Percentiles rank a stretch among this genome's conserved stretches.
Evolutionary conservation across 2,329 filamentous ascomycete species (phyloP).

Genomic region (Alternaria burnsii): DNA sequence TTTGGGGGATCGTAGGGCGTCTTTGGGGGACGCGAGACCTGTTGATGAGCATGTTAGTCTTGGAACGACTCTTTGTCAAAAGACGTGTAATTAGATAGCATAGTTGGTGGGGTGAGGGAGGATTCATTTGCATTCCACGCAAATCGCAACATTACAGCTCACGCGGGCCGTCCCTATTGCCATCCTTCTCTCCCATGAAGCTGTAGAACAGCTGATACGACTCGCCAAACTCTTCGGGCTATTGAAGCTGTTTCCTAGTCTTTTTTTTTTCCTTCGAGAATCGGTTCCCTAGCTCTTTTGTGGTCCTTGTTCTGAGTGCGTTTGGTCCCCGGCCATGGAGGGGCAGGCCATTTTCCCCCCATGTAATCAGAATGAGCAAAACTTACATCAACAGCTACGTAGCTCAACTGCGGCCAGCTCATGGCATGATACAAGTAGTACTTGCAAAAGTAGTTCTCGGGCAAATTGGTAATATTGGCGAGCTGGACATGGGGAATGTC

Average conservation of each 20-base stretch:
- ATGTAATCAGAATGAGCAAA: background rate
- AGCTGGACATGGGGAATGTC: conserved; percentile 95
- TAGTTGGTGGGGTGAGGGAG: too few relatives aligned
- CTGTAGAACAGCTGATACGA: background rate
- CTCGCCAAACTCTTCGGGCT: background rate
- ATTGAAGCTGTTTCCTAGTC: background rate
- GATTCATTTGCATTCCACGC: too few relatives aligned
- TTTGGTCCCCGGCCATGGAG: background rate
- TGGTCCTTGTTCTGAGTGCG: background rate
- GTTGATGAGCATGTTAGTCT: background rate
- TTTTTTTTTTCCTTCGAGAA: background rate
- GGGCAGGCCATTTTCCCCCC: background rate
- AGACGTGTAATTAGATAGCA: too few relatives aligned
- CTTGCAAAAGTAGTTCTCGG: conserved; percentile 99
- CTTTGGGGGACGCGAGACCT: conserved; percentile 77
- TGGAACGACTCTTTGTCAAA: too few relatives aligned
- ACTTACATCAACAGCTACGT: conserved; percentile 85
- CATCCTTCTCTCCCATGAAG: too few relatives aligned
- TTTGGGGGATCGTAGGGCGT: conserved; percentile 90
- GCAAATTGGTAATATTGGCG: conserved; percentile 98
- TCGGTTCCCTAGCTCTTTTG: background rate
- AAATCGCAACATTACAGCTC: too few relatives aligned
- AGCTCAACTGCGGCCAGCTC: conserved; percentile 96
- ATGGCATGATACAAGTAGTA: conserved; percentile 99
- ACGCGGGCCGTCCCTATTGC: too few relatives aligned